Evolutionary conservation across 2,329 filamentous ascomycete species (phyloP), one percentile per base, ranked within the genome.

Genomic region (Calycina marina): DNA sequence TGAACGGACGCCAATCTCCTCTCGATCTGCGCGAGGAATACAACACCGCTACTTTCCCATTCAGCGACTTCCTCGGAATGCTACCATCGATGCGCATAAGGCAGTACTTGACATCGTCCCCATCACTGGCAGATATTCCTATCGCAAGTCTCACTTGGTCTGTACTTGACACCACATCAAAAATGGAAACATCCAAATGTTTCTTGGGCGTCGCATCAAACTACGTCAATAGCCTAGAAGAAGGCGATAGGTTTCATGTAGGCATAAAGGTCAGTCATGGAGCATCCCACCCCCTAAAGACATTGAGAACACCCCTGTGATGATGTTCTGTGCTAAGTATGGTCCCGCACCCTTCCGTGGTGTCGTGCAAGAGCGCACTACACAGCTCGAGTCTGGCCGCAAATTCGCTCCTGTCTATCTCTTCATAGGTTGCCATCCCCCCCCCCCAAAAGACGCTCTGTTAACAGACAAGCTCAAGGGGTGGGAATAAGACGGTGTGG

Each of bases 21-120:
- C 60, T 88, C 5, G 77, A 85, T 39, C 60, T 88, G 2, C 63
- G 88, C 1, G 73, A 82, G 46, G 61, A 65, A 8, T 77, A 73
- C 48, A 61, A 67, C 0, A 55, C 60, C 0, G 60, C 80, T 18
- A 55, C 66, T 3, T 54, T 88, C 0, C 64, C 78, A 0, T 65
- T 90, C 20, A 65, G 65, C 3, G 57, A 69, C 12, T 88, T 79
- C 57, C 61, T 90, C 5, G 62, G 65, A 18, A 76, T 84, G 63
- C 65, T 85, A 1, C 77, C 78, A 2, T 76, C 80, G 0, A 81
- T 90, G 73, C 72, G 79, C 16, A 65, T 81, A 24, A 68, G 79
- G n/a, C 76, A 82, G 52, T 85, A 85, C 59, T 81, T 74, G 18
- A 83, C 86, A 47, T 84, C 79, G 0, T 84, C 78, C 0, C 82